phyloP scores from a whole-genome alignment of 2,329 filamentous ascomycete genomes.

The Pyricularia sp. region DNA sequence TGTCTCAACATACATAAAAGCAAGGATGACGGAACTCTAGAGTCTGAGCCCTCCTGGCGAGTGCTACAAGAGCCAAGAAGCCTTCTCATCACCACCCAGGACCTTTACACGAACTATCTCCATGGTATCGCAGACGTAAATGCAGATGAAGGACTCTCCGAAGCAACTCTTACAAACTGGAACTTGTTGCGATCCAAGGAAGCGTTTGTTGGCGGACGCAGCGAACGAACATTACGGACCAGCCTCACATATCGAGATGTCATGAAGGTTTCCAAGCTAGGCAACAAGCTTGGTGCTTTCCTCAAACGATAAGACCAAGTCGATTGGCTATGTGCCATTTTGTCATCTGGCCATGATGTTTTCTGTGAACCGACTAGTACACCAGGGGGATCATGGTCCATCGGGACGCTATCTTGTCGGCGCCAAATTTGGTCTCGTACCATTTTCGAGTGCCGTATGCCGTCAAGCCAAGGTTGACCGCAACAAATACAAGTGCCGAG shows the following conservation, averaged over 20 bases:
- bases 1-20: conserved; percentile 65
- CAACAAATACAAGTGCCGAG: conserved; percentile 59
- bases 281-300: conserved; percentile 45
- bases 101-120: conserved; percentile 56
- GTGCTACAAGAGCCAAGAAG: conserved; percentile 78
- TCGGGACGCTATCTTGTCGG: conserved; percentile 43
- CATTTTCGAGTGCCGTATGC: conserved; percentile 65
- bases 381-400: conserved; percentile 69
- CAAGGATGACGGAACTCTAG: conserved; percentile 45
- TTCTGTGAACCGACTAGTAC: conserved; percentile 26
- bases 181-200: conserved; percentile 40
- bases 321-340: not conserved
- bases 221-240: conserved; percentile 45
- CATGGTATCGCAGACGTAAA: conserved; percentile 60
- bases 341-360: not conserved
- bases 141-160: conserved; percentile 51
- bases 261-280: conserved; percentile 62
- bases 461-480: conserved; percentile 68
- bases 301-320: conserved; percentile 21
- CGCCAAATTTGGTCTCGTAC: conserved; percentile 66
- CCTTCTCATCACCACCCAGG: conserved; percentile 56
- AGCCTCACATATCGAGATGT: conserved; percentile 82
- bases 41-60: conserved; percentile 34
- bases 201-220: conserved; percentile 35
- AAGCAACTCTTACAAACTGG: conserved; percentile 60